phyloP scores from a whole-genome alignment of 164 flowering plant species.

The Vitis amurensis region DNA sequence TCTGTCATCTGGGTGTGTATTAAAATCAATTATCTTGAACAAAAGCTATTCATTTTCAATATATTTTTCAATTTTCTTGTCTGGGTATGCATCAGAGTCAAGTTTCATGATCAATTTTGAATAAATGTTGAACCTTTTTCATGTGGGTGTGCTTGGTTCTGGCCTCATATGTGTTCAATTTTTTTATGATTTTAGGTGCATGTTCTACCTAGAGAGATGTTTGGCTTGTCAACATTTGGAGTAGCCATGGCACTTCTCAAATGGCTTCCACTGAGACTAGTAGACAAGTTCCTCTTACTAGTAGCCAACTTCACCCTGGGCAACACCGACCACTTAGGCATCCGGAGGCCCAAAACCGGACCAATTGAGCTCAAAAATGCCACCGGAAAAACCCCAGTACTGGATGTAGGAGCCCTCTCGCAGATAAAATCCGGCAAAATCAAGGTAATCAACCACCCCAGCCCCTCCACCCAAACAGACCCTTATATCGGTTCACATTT shows the following conservation, averaged over 20 bases:
- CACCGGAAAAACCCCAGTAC: conserved; percentile 94
- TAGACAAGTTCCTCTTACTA: conserved; percentile 70
- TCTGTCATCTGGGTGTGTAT: neutral
- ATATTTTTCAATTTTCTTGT: neutral
- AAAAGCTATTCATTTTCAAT: neutral
- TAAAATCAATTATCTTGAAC: neutral
- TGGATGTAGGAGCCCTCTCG: conserved; percentile 82
- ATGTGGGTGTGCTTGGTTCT: neutral
- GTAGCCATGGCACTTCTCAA: conserved; percentile 77
- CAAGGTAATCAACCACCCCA: conserved; percentile 47
- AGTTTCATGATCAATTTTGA: neutral
- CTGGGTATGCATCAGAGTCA: neutral
- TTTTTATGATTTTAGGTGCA: conserved; percentile 57
- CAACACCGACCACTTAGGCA: conserved; percentile 74
- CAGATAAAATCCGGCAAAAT: conserved; percentile 77
- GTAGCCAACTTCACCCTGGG: conserved; percentile 58
- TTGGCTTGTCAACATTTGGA: conserved; percentile 84
- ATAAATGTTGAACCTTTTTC: neutral
- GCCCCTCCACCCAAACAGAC: neutral
- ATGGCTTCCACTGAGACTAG: conserved; percentile 74
- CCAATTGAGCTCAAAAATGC: conserved; percentile 89
- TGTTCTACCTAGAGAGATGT: conserved; percentile 86
- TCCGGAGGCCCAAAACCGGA: conserved; percentile 88
- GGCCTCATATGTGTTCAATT: neutral
- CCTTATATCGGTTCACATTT: neutral